Evolutionary conservation across 148 eudicot genomes (phyloP), one percentile per base, ranked within the genome.

Genomic region (Spergularia bocconei): DNA sequence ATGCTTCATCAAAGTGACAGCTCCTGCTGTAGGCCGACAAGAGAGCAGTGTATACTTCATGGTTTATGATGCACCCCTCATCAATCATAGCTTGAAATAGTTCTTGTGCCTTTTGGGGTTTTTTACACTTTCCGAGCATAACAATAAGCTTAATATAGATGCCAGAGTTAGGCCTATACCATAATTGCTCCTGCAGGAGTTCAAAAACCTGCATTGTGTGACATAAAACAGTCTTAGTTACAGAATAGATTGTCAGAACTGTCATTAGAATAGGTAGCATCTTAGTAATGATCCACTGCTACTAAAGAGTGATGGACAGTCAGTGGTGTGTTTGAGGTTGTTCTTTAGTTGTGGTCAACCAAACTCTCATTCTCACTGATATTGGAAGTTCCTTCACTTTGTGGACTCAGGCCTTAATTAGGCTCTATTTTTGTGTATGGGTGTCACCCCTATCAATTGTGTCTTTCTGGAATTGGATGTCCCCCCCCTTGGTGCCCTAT

Each of bases 81-180:
- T 91, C 95, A 66, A 85, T 71, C 97, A 93, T 91, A 55, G 72
- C 85, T 69, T 87, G 87, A 80, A 91, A 93, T 23, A 93, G 72
- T 50, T 78, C 79, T 57, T 79, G 85, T 19, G 98, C 98, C 68
- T 85, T 90, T 75, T 88, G 86, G 8, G 98, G 95, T 85, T 91
- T 91, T 86, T 87, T 91, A 80, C 97, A 91, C 82, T 93, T 93
- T 69, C 98, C 98, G 73, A 93, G 97, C 95, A 93, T 91, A 75
- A 88, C 93, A 67, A 93, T 91, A 55, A 93, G 80, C 85, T 93
- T 93, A 74, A 93, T 82, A 82, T 90, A 93, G 56, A 90, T 84
- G 70, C 88, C 91, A 25, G 88, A 19, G 76, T 84, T 84, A 69
- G 98, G 98, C 82, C 79, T 85, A 87, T 93, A 93, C 97, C 97